Conservation (phyloP, 2,329 filamentous ascomycete species). For the Stemphylium vesicarium region DNA sequence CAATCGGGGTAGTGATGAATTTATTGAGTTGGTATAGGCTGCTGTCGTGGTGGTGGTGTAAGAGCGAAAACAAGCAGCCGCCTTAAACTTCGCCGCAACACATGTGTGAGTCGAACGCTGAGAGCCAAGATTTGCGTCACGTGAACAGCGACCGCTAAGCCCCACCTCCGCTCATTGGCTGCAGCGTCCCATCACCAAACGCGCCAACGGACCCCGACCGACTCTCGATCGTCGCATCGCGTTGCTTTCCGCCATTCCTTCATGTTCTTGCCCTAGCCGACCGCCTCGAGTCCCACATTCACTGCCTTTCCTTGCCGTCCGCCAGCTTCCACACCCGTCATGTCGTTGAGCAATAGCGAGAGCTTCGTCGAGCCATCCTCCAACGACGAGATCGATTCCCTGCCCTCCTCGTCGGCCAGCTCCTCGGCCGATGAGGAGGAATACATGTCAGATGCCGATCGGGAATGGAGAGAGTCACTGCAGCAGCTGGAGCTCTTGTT, state of each 20-base stretch:
- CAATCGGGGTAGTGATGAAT: background rate
- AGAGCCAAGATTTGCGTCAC: constrained; percentile 28
- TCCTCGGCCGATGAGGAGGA: constrained; percentile 64
- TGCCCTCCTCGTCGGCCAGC: constrained; percentile 59
- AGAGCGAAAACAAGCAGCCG: background rate
- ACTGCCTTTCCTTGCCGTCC: background rate
- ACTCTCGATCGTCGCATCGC: constrained; percentile 2
- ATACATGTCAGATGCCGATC: constrained; percentile 80
- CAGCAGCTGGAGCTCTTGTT: constrained; percentile 92
- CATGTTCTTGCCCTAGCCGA: constrained; percentile 31
- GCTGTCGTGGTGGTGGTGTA: constrained; percentile 1
- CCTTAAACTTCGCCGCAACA: constrained; percentile 17
- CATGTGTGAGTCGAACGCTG: constrained; percentile 27
- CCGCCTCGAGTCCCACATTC: background rate
- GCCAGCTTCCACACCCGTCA: constrained; percentile 19
- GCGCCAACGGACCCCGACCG: constrained; percentile 8
- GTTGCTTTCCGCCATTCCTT: constrained; percentile 8
- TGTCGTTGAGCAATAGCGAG: constrained; percentile 47
- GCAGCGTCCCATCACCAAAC: constrained; percentile 24
- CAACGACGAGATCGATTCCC: constrained; percentile 56
- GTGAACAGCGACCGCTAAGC: constrained; percentile 21
- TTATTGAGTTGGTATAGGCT: background rate
- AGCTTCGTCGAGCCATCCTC: constrained; percentile 47
- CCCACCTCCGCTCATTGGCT: constrained; percentile 38
- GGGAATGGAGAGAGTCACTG: constrained; percentile 92